Evolutionary conservation across 139 green algal genomes (phyloP).

Genomic region (Chlorella sp.): DNA sequence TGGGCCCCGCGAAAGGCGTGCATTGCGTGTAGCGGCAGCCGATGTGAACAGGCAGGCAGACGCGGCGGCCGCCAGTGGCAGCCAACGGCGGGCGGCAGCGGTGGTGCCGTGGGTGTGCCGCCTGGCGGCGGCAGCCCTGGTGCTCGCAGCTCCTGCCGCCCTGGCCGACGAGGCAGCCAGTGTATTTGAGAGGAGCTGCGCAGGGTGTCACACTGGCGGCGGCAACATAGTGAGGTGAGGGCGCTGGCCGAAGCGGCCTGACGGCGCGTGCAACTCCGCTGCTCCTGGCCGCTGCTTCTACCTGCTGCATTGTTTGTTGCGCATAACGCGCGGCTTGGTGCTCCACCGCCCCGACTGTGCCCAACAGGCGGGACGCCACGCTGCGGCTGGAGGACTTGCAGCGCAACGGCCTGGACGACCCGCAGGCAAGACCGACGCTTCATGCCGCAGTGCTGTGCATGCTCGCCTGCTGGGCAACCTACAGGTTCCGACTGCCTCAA

Average conservation of each 20-base stretch:
- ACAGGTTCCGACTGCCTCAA: too few species aligned
- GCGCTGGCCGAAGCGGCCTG: not conserved
- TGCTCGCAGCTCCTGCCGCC: not conserved
- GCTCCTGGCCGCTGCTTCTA: not conserved
- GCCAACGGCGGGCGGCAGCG: not conserved
- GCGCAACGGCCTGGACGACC: slow-evolving; percentile 48
- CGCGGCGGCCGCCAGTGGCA: too few species aligned
- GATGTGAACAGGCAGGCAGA: too few species aligned
- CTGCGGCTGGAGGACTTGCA: slow-evolving; percentile 64
- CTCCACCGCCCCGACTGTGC: too few species aligned
- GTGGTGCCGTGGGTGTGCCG: not conserved
- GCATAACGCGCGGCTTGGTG: not conserved
- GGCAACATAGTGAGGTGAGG: slow-evolving; percentile 2
- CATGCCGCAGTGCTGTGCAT: too few species aligned
- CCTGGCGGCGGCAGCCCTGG: slow-evolving; percentile 1
- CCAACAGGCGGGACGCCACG: slow-evolving; percentile 53
- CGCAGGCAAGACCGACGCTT: too few species aligned
- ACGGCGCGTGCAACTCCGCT: not conserved
- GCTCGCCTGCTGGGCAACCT: too few species aligned
- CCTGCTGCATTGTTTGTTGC: not conserved
- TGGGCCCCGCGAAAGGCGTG: too few species aligned
- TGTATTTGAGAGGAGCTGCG: not conserved
- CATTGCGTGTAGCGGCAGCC: too few species aligned
- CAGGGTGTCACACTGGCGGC: not conserved
- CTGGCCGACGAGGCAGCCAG: not conserved